These are phyloP conservation scores for Botryotinia calthae DNA, from an alignment of 2,329 filamentous ascomycete genomes.

Conservation along the genomic window DNA sequence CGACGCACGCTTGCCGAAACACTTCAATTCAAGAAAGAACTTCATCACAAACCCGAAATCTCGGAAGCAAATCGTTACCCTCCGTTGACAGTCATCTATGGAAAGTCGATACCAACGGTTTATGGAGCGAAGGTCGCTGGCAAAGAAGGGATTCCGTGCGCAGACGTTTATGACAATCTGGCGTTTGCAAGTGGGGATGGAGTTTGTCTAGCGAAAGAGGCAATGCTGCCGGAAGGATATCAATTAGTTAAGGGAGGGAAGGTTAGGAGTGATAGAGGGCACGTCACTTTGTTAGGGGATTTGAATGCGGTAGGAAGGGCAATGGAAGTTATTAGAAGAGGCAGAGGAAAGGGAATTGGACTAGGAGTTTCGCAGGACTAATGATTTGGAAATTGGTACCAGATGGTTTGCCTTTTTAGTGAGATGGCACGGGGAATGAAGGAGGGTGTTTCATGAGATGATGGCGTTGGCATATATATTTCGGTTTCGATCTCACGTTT, in stretches of 20 bases:
- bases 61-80: conserved; percentile 72
- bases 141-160: conserved; percentile 69
- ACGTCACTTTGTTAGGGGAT: conserved; percentile 85
- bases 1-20: conserved; percentile 68
- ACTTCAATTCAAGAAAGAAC: conserved; percentile 72
- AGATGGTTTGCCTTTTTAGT: background rate
- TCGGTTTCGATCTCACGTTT: background rate
- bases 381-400: no score
- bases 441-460: background rate
- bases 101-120: conserved; percentile 82
- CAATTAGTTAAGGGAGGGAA: conserved; percentile 68
- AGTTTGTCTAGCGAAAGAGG: conserved; percentile 79
- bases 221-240: conserved; percentile 82
- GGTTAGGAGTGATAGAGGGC: conserved; percentile 77
- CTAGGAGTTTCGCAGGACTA: conserved; percentile 43
- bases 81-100: conserved; percentile 78
- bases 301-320: conserved; percentile 75
- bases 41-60: conserved; percentile 59
- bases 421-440: background rate
- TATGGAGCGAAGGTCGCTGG: conserved; percentile 74
- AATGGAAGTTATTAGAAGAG: conserved; percentile 64
- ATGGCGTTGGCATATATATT: background rate
- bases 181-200: conserved; percentile 86
- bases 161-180: conserved; percentile 81
- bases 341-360: conserved; percentile 70